Evolutionary conservation across 1,139 yeast genomes (phyloP), one percentile per base, ranked within the genome.

Genomic region (Yamadazyma kanchanaburiensis): DNA sequence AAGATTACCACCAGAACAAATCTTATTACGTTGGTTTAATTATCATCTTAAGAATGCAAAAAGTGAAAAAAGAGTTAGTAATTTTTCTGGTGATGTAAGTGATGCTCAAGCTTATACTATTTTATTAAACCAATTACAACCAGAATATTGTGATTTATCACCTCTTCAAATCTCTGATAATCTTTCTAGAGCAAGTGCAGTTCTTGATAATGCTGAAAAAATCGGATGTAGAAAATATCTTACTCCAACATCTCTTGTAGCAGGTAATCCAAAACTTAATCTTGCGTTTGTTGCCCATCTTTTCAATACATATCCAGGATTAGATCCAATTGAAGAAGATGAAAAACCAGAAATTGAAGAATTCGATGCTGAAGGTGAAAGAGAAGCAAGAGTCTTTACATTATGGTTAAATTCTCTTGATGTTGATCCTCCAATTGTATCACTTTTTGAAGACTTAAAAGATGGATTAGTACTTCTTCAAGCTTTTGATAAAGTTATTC

Each of bases 301-400:
- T 53, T 91, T 91, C 73, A 91, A 91, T 64, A 89, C 95, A 4
- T 80, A 87, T 51, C 99, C 99, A 30, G 97, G 98, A 30, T 74
- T 91, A 48, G 97, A 88, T 40, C 97, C 98, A 39, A 77, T 91
- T 43, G 94, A 87, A 52, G 98, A 91, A 59, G 77, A 72, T 38
- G 98, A 91, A 56, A 82, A 80, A 49, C 83, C 85, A 17, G 94
- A 82, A 51, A 85, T 89, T 46, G 91, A 83, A 56, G 98, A 88
- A 46, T 91, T 94, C 51, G 99, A 91, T 56, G 98, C 98, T 12
- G 98, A 94, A 64, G 99, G 99, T 40, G 99, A 91, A 64, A 83
- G 98, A 64, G 99, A 91, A 65, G 98, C 98, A 2, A 79, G 99
- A 56, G 99, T 91, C 4, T 91, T 91, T 62, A 94, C 98, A 9